These are phyloP conservation scores for Peterozyma xylosa DNA, from an alignment of 805 yeast species.

Conservation along the genomic window DNA sequence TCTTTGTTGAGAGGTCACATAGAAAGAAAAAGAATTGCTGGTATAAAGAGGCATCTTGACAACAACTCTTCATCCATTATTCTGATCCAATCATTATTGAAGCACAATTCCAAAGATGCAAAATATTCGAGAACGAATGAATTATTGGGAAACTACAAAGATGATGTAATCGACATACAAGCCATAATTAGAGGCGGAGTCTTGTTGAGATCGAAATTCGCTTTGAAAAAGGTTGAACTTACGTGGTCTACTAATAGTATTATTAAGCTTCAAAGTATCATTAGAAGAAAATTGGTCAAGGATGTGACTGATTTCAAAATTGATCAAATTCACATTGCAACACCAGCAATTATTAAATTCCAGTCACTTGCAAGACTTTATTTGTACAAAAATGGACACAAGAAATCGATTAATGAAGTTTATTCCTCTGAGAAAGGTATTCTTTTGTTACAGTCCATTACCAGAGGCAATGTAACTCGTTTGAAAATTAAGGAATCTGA, in stretches of 20 bases:
- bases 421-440: slow-evolving; percentile 20
- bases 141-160: slow-evolving; percentile 12
- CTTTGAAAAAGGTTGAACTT: slow-evolving; percentile 13
- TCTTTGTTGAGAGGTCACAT: slow-evolving; percentile 43
- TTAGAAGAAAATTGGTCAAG: slow-evolving; percentile 27
- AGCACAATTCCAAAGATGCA: slow-evolving; percentile 18
- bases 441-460: slow-evolving; percentile 30
- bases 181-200: slow-evolving; percentile 24
- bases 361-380: slow-evolving; percentile 31
- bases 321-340: slow-evolving; percentile 8
- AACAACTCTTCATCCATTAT: slow-evolving; percentile 23
- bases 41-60: slow-evolving; percentile 8
- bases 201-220: slow-evolving; percentile 12
- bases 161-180: slow-evolving; percentile 23
- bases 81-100: slow-evolving; percentile 30
- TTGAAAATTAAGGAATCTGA: background rate
- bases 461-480: slow-evolving; percentile 18
- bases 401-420: slow-evolving; percentile 13
- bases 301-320: slow-evolving; percentile 4
- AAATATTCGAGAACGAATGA: slow-evolving; percentile 12
- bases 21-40: slow-evolving; percentile 18
- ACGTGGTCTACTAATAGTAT: slow-evolving; percentile 16
- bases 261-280: slow-evolving; percentile 30
- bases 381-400: slow-evolving; percentile 14
- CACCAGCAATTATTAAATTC: slow-evolving; percentile 15